Conservation (phyloP, 768 basidiomycete species). For the Aureoboletus auriporus region DNA sequence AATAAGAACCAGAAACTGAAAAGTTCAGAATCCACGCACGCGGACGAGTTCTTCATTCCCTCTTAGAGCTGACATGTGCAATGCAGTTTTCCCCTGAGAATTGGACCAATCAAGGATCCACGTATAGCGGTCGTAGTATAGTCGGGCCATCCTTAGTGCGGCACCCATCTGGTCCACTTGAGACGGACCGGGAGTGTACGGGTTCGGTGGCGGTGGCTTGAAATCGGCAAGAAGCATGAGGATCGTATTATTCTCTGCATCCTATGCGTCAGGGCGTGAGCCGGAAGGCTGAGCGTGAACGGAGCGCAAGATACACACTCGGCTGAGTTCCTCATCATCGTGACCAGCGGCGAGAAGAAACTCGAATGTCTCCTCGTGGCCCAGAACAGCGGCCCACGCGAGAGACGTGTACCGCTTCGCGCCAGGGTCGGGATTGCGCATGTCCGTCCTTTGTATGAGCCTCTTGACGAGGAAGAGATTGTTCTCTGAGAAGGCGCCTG, state of each 20-base stretch:
- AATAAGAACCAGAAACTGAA: conserved; percentile 6
- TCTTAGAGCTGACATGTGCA: conserved; percentile 83
- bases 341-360: conserved; percentile 83
- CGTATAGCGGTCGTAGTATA: conserved; percentile 84
- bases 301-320: conserved; percentile 47
- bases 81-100: conserved; percentile 80
- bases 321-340: conserved; percentile 89
- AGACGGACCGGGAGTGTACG: conserved; percentile 43
- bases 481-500: conserved; percentile 61
- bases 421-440: conserved; percentile 85
- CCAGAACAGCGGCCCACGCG: conserved; percentile 87
- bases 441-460: conserved; percentile 79
- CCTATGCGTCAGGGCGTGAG: conserved; percentile 44
- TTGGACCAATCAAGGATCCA: conserved; percentile 93
- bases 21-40: conserved; percentile 42
- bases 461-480: conserved; percentile 91
- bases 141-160: conserved; percentile 77
- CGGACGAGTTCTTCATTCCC: conserved; percentile 88
- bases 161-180: conserved; percentile 67
- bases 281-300: conserved; percentile 7
- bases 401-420: conserved; percentile 78
- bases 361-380: conserved; percentile 91
- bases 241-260: conserved; percentile 89
- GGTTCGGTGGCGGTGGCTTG: conserved; percentile 46
- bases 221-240: conserved; percentile 90